Conservation (phyloP, 2,329 filamentous ascomycete species). For the Diaporthe vexans region DNA sequence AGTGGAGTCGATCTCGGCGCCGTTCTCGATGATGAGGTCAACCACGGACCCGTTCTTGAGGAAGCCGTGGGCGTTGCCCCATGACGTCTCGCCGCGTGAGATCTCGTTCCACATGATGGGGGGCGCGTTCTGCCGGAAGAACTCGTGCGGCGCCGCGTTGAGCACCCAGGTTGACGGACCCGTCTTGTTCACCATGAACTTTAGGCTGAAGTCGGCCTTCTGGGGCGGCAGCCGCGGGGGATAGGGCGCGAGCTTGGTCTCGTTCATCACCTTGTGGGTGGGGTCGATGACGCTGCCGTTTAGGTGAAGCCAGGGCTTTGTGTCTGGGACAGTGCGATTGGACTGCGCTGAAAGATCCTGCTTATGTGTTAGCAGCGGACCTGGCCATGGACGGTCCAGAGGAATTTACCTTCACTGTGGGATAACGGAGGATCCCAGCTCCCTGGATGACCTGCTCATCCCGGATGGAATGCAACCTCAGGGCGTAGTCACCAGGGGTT, state of each 20-base stretch:
- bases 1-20: not conserved
- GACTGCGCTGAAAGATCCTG: not conserved
- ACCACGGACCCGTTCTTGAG: not conserved
- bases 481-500: not conserved
- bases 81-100: not conserved
- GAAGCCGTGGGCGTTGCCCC: not conserved
- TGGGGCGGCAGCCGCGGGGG: not conserved
- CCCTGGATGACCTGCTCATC: not conserved
- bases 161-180: not conserved
- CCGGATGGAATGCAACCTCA: not conserved
- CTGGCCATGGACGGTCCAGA: not conserved
- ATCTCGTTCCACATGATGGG: not conserved
- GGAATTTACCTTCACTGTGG: constrained; percentile 34
- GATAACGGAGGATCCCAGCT: not conserved
- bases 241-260: not conserved
- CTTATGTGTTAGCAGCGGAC: too few relatives aligned
- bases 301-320: not conserved
- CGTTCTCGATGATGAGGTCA: not conserved
- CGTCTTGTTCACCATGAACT: constrained; percentile 4
- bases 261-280: not conserved
- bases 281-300: not conserved
- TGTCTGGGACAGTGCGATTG: not conserved
- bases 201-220: not conserved
- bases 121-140: not conserved
- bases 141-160: not conserved